Conservation (phyloP, 2,329 filamentous ascomycete genomes). For the Aspergillus phoenicis region DNA sequence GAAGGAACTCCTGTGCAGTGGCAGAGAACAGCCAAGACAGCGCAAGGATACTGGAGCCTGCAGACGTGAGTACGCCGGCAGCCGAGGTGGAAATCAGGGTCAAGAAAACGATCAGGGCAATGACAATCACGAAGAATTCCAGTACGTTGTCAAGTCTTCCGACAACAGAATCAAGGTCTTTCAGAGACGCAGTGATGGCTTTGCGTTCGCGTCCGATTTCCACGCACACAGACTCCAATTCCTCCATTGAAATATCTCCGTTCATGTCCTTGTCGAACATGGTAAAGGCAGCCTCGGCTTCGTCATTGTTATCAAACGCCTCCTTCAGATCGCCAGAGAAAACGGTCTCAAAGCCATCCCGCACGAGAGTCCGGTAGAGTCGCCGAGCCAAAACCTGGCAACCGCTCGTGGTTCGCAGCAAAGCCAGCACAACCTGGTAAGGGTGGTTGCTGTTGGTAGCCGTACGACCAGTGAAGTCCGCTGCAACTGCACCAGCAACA, state of each 20-base stretch:
- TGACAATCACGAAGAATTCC: conserved; percentile 79
- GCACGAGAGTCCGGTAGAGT: conserved; percentile 81
- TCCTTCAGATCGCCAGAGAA: conserved; percentile 74
- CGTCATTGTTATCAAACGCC: conserved; percentile 80
- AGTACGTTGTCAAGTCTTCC: conserved; percentile 87
- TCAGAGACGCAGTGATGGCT: conserved; percentile 89
- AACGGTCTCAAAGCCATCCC: conserved; percentile 74
- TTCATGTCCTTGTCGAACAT: conserved; percentile 98
- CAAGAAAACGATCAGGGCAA: conserved; percentile 82
- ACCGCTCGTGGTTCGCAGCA: conserved; percentile 71
- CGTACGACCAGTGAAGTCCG: conserved; percentile 82
- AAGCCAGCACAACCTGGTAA: conserved; percentile 77
- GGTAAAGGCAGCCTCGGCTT: conserved; percentile 82
- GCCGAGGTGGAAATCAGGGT: conserved; percentile 87
- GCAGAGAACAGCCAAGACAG: conserved; percentile 90
- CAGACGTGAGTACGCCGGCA: conserved; percentile 86
- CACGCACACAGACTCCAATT: conserved; percentile 88
- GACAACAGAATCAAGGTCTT: conserved; percentile 92
- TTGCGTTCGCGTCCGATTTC: conserved; percentile 95
- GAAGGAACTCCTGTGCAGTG: conserved; percentile 90
- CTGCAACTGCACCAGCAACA: conserved; percentile 81
- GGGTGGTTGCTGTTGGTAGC: conserved; percentile 73
- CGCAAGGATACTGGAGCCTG: conserved; percentile 83
- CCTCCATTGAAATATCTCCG: conserved; percentile 93
- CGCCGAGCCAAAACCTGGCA: conserved; percentile 84